Evolutionary conservation across 164 flowering plant genomes (phyloP), one percentile per base, ranked within the genome.

Genomic region (Euptelea pleiosperma): DNA sequence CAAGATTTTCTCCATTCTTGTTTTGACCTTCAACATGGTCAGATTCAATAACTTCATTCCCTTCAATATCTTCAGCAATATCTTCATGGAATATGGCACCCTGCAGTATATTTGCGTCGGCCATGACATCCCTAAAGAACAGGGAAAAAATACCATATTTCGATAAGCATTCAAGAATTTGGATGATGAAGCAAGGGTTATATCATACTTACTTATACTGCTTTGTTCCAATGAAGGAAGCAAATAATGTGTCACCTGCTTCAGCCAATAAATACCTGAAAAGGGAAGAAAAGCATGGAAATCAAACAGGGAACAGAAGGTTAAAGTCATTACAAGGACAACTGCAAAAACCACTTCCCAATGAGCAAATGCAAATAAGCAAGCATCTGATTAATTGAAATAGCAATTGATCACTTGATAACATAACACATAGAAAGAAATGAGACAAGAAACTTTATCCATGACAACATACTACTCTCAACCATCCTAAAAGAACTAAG

Each of bases 211-310:
- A 93, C 99, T 79, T 90, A 69, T 93, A 93, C 70, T 85, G 95
- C 72, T 90, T 93, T 16, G 99, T 93, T 60, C 97, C 99, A 64
- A 88, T 69, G 57, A 93, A 93, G 46, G 99, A 87, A 68, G 97
- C 99, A 90, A 84, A 93, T 61, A 93, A 76, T 34, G 99, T 90
- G 65, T 93, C 99, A 56, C 96, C 99, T 42, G 96, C 83, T 76
- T 93, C 99, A 34, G 99, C 99, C 68, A 93, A 73, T 26, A 93
- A 66, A 66, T 93, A 93, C 80, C 99, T 93, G 70, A 61, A 74
- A 61, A 16, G 24, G 41, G 37, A 30, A 29, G 28, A 8, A 59
- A 36, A 44, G n/a, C 45, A 30, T 22, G 25, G 28, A 21, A 42
- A 61, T 41, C 18, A 62, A 5, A 43, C 3, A 14, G 3, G 15